A percentile compares a stretch with the other conserved stretches of the same genome.
phyloP scores from a whole-genome alignment of 2,329 filamentous ascomycete species.

The Chalaropsis thielavioides region DNA sequence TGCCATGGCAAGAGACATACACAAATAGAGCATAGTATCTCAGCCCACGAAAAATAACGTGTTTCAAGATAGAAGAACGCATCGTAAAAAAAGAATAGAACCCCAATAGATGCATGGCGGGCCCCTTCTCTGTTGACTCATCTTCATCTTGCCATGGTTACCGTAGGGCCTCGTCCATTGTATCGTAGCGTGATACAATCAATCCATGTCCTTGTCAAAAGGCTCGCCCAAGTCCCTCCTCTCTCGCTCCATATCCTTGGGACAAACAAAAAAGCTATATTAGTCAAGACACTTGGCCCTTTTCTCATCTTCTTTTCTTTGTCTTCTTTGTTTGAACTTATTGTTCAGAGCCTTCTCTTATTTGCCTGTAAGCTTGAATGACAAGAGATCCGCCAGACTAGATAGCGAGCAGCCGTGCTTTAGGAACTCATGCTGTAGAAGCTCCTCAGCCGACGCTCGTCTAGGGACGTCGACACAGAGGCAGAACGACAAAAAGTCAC shows the following conservation, averaged over 20 bases:
- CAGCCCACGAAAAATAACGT: no score
- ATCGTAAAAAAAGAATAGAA: no score
- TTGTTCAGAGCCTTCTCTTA: slow-evolving; percentile 25
- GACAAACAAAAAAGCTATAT: background rate
- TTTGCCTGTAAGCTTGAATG: slow-evolving; percentile 66
- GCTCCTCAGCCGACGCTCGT: slow-evolving; percentile 77
- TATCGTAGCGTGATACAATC: background rate
- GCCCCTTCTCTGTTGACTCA: background rate
- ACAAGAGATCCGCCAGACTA: slow-evolving; percentile 73
- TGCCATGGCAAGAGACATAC: no score
- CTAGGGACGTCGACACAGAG: slow-evolving; percentile 93
- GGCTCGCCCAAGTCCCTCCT: background rate
- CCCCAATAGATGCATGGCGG: no score
- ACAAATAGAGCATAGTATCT: no score
- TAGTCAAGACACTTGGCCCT: background rate
- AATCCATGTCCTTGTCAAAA: background rate
- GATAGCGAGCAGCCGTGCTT: slow-evolving; percentile 75
- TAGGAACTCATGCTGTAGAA: slow-evolving; percentile 85
- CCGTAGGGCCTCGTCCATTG: no score
- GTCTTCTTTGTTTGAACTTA: background rate
- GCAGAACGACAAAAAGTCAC: slow-evolving; percentile 91
- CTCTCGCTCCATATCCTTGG: background rate
- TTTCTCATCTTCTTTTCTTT: background rate
- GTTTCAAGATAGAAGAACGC: no score
- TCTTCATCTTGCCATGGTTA: background rate